Percentiles rank a stretch among this genome's conserved stretches.
phyloP scores from a whole-genome alignment of 768 basidiomycete genomes.

The Clitopilus passeckerianus region DNA sequence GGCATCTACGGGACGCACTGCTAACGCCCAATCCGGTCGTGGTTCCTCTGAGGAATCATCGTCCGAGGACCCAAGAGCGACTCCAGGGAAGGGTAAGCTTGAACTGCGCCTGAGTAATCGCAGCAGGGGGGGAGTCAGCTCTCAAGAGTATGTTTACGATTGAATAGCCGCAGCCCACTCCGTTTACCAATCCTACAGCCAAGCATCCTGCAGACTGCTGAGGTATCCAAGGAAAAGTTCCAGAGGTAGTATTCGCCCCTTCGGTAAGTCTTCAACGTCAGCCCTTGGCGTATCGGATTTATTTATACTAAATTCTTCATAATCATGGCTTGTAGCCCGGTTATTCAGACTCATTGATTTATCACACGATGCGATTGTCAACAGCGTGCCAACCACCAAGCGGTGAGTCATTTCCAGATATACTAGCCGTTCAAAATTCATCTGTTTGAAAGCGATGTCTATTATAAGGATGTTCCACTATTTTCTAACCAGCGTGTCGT shows the following conservation, averaged over 20 bases:
- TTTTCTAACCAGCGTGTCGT: conserved; percentile 79
- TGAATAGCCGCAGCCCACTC: background rate
- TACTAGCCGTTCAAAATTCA: background rate
- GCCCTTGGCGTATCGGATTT: no score
- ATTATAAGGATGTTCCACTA: conserved; percentile 76
- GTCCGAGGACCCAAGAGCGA: conserved; percentile 6
- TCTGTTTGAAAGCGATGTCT: conserved; percentile 63
- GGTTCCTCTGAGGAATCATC: conserved; percentile 7
- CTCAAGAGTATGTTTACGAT: conserved; percentile 1
- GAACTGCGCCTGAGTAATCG: conserved; percentile 3
- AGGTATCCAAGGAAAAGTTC: conserved; percentile 29
- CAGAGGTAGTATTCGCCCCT: conserved; percentile 30
- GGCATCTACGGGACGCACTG: conserved; percentile 14
- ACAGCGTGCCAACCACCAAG: conserved; percentile 57
- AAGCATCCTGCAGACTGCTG: conserved; percentile 17
- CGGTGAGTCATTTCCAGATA: conserved; percentile 29
- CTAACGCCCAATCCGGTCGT: conserved; percentile 1
- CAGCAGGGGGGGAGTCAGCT: background rate
- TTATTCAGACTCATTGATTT: conserved; percentile 62
- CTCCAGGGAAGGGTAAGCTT: background rate
- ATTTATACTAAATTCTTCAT: no score
- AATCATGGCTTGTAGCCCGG: conserved; percentile 43
- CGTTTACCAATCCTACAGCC: conserved; percentile 4
- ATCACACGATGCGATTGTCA: conserved; percentile 61
- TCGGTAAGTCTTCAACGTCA: conserved; percentile 32